Base-by-base conservation (phyloP, 495 filamentous ascomycete genomes). In the Lepraria neglecta region DNA sequence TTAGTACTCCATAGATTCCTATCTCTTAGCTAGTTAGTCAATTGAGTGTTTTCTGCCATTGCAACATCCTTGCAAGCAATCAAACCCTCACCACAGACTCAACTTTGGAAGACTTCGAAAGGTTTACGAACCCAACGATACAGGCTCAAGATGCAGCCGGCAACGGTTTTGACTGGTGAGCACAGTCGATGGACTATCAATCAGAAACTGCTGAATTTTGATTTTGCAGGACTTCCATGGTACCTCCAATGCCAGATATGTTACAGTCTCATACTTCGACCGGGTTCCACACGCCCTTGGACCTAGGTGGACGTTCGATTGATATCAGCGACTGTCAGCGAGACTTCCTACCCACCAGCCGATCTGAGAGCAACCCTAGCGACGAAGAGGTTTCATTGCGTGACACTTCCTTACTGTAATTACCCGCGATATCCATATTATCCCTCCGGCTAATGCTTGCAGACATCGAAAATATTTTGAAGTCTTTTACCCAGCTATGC, bases 101-200 rank as follows among this genome's bases (percentile, higher is more conserved):
- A 47, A 47, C 44, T 47, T 47, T 47, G 44, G 44, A 47, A 47
- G 44, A 47, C 44, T 47, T 47, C 44, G 44, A 47, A 47, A 47
- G 15, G 44, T 47, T 47, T 47, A 47, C 44, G 44, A 47, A 47
- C 44, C 44, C 44, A 47, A 47, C 44, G 44, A 47, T 47, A 47
- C 44, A 24, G 44, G 44, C 44, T 47, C 44, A 47, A 47, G 44
- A 47, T 47, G 44, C 44, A 47, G 44, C 44, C 44, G 44, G 44
- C 44, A 24, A 4, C 44, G 44, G 44, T 15, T 47, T 47, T 47
- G 44, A 47, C 44, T 47, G 44, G 44, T 47, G 14, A 47, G 44
- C 44, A 15, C 14, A 47, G 21, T 15, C 44, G 44, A 24, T 24
- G 44, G 15, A 47, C 44, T 47, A 47, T 47, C 44, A 47, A 47